Percentiles rank a stretch among this genome's conserved stretches.
Conservation (phyloP, 257 asterid species). For the Gentiana straminea region DNA sequence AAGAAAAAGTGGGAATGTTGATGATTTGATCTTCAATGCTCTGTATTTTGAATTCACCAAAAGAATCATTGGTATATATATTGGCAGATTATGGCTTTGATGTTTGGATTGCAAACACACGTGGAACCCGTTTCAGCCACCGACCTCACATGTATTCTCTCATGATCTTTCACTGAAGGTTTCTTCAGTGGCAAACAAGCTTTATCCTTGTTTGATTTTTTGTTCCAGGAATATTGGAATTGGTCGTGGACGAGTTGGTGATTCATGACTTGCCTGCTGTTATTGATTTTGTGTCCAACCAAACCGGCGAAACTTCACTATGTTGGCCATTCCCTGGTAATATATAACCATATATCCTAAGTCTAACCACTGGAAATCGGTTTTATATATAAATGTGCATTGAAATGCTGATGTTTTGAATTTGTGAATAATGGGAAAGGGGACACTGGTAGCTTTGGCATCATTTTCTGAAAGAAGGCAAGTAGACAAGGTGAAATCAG, state of each 20-base stretch:
- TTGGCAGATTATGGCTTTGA: slow-evolving; percentile 26
- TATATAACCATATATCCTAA: no score
- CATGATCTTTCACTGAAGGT: no score
- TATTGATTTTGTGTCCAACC: slow-evolving; percentile 17
- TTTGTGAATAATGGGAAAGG: slow-evolving; percentile 34
- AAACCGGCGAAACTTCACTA: slow-evolving; percentile 26
- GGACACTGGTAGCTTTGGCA: slow-evolving; percentile 57
- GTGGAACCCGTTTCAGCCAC: slow-evolving; percentile 20
- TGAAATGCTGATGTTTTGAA: no score
- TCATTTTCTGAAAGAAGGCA: slow-evolving; percentile 52
- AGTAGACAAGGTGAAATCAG: slow-evolving; percentile 58
- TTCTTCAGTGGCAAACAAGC: no score
- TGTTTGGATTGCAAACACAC: slow-evolving; percentile 26
- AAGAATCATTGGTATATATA: slow-evolving; percentile 17
- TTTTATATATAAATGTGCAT: no score
- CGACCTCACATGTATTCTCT: no score
- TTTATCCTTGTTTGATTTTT: slow-evolving; percentile 12
- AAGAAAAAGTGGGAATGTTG: no score
- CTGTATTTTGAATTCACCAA: slow-evolving; percentile 19
- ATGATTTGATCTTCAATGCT: no score
- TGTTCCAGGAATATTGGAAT: slow-evolving; percentile 28
- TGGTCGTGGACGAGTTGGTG: slow-evolving; percentile 43
- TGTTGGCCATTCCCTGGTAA: slow-evolving; percentile 40
- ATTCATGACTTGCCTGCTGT: slow-evolving; percentile 27
- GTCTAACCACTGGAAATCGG: no score